A percentile compares a stretch with the other conserved stretches of the same genome.
phyloP scores from a whole-genome alignment of 225 moss, liverwort and hornwort genomes.

The Takakia lepidozioides region DNA sequence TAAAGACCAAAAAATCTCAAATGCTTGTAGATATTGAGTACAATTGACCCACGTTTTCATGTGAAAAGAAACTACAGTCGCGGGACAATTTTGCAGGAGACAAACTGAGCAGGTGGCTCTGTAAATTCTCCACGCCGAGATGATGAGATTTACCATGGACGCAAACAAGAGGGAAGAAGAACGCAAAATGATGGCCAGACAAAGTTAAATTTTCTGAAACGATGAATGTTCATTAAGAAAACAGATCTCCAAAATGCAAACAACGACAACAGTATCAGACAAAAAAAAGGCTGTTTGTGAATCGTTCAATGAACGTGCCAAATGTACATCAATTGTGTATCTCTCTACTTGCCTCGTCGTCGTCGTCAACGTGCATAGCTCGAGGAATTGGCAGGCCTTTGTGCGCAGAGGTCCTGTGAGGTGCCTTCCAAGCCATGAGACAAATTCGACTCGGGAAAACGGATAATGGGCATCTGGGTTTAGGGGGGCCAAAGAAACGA shows the following conservation, averaged over 20 bases:
- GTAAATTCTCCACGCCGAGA: too few species aligned
- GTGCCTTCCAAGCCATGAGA: conserved; percentile 10
- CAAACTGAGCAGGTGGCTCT: too few species aligned
- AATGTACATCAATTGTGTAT: not conserved
- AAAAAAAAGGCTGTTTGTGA: not conserved
- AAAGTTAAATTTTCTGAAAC: too few species aligned
- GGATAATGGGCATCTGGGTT: conserved; percentile 12
- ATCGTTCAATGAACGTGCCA: not conserved
- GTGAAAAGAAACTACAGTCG: too few species aligned
- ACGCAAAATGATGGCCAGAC: too few species aligned
- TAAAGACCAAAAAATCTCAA: too few species aligned
- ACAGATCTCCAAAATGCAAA: not conserved
- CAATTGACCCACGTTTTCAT: too few species aligned
- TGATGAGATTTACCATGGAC: too few species aligned
- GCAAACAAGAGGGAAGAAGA: too few species aligned
- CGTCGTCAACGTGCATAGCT: conserved; percentile 74
- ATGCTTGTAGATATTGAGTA: too few species aligned
- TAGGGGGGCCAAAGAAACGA: conserved; percentile 6
- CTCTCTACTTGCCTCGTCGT: conserved; percentile 47
- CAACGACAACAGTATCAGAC: not conserved
- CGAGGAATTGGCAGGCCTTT: conserved; percentile 15
- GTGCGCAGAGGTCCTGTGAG: conserved; percentile 5
- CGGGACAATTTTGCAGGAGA: too few species aligned
- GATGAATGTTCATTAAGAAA: not conserved
- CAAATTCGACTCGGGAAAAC: conserved; percentile 10